Percentiles rank a stretch among this genome's conserved stretches.
Evolutionary conservation across 345 rosid species (phyloP).

Genomic region (Litchi chinensis): DNA sequence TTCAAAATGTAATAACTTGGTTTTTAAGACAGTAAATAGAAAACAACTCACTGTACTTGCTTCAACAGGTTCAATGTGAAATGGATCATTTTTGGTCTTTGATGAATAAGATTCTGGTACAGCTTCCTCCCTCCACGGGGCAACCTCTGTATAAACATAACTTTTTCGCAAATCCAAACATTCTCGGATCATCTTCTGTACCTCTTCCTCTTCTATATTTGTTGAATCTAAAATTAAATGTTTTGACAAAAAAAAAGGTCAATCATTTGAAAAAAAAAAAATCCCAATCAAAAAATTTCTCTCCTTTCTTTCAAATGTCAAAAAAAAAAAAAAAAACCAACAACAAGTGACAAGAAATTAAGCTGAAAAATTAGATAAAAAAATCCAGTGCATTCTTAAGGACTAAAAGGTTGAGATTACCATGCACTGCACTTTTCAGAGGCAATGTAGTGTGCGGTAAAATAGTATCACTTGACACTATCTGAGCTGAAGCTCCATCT

Average conservation of each 20-base stretch:
- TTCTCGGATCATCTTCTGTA: constrained; percentile 47
- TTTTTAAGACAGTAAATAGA: constrained; percentile 3
- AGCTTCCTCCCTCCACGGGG: too few relatives aligned
- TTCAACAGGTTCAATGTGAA: constrained; percentile 45
- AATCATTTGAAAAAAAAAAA: neutral
- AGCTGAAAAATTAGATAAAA: too few relatives aligned
- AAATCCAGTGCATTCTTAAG: too few relatives aligned
- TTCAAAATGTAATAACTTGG: neutral
- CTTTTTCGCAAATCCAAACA: constrained; percentile 48
- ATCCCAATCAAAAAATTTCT: neutral
- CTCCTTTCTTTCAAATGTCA: neutral
- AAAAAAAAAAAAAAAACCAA: constrained; percentile 6
- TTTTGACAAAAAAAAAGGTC: neutral
- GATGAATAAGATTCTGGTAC: constrained; percentile 24
- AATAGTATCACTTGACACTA: constrained; percentile 29
- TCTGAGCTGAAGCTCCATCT: constrained; percentile 26
- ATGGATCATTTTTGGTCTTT: constrained; percentile 35
- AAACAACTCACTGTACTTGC: constrained; percentile 44
- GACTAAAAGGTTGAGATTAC: constrained; percentile 26
- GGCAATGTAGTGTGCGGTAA: constrained; percentile 28
- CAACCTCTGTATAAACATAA: constrained; percentile 47
- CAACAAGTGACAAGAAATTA: too few relatives aligned
- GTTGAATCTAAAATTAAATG: constrained; percentile 31
- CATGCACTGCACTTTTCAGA: constrained; percentile 29
- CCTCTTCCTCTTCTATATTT: constrained; percentile 55